Evolutionary conservation across 2,329 filamentous ascomycete species (phyloP).

Genomic region (Cladosporium sphaerospermum): DNA sequence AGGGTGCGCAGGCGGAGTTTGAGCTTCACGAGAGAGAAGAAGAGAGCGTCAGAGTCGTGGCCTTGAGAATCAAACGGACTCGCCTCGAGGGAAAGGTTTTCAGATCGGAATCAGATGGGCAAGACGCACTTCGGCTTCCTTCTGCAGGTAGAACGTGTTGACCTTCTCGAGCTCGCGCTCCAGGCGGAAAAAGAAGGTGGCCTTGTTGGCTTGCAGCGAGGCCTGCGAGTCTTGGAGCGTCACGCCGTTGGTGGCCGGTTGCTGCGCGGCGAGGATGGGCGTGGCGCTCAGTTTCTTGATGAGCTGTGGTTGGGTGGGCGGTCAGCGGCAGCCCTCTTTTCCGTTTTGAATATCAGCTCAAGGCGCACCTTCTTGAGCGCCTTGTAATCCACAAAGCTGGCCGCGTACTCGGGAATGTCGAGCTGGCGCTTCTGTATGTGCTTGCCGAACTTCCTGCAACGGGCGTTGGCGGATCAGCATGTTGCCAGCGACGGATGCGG

Average conservation of each 20-base stretch:
- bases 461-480: background rate
- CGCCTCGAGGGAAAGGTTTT: background rate
- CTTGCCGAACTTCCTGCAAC: conserved; percentile 94
- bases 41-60: conserved; percentile 4
- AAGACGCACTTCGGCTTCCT: conserved; percentile 80
- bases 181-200: conserved; percentile 96
- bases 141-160: conserved; percentile 95
- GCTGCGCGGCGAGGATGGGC: conserved; percentile 72
- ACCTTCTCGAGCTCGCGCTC: conserved; percentile 98
- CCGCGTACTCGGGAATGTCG: conserved; percentile 97
- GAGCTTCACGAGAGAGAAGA: conserved; percentile 52
- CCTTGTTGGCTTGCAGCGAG: conserved; percentile 91
- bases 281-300: conserved; percentile 97
- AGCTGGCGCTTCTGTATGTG: conserved; percentile 98
- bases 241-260: conserved; percentile 44
- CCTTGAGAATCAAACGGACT: background rate
- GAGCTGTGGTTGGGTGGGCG: conserved; percentile 53
- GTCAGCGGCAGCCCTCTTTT: background rate
- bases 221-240: conserved; percentile 68
- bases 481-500: background rate
- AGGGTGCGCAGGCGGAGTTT: conserved; percentile 88
- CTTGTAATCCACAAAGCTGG: conserved; percentile 99
- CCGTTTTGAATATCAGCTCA: background rate
- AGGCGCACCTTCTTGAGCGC: conserved; percentile 84
- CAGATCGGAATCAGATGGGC: background rate